phyloP scores from a whole-genome alignment of 2,329 filamentous ascomycete genomes.

The Botrytis byssoidea region DNA sequence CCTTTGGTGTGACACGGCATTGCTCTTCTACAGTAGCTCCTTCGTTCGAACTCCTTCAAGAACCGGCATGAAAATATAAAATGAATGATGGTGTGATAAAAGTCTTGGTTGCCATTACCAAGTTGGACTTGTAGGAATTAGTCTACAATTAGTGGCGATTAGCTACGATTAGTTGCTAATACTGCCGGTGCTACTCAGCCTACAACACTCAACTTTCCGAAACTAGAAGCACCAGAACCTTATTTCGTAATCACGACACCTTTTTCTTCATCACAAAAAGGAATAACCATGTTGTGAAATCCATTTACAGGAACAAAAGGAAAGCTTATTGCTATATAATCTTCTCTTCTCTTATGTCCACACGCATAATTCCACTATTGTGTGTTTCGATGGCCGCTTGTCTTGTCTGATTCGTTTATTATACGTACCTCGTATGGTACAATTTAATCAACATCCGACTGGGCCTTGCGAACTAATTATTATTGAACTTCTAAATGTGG shows the following conservation, averaged over 20 bases:
- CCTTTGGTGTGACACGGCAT: background rate
- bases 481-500: background rate
- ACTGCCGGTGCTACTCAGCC: background rate
- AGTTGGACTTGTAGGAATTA: background rate
- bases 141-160: background rate
- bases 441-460: background rate
- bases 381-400: background rate
- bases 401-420: background rate
- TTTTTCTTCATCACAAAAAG: background rate
- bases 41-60: background rate
- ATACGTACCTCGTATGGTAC: background rate
- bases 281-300: background rate
- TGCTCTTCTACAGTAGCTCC: background rate
- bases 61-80: background rate
- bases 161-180: background rate
- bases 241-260: background rate
- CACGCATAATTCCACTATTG: constrained; percentile 1
- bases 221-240: background rate
- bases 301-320: background rate
- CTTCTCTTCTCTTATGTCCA: background rate
- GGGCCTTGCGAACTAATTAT: background rate
- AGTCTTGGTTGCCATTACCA: background rate
- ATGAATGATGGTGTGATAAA: background rate
- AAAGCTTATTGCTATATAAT: background rate
- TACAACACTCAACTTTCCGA: background rate